These are phyloP conservation scores for Datura wrightii DNA, from an alignment of 257 asterid species.

Conservation along the genomic window DNA sequence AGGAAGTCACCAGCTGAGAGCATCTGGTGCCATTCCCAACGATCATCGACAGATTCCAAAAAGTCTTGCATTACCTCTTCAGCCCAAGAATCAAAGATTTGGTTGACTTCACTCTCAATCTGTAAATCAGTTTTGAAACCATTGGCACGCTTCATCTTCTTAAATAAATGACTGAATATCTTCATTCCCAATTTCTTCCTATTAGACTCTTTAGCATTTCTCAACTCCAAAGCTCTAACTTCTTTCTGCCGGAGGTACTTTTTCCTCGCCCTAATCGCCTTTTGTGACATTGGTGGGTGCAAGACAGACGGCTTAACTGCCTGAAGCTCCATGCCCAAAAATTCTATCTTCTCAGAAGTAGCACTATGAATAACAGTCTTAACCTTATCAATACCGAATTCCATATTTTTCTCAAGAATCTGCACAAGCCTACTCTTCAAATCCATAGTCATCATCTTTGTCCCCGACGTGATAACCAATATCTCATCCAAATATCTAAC, in stretches of 20 bases:
- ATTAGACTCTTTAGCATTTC: slow-evolving; percentile 77
- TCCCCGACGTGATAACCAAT: slow-evolving; percentile 74
- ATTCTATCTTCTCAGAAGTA: slow-evolving; percentile 79
- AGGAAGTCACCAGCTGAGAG: slow-evolving; percentile 83
- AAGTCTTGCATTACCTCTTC: slow-evolving; percentile 71
- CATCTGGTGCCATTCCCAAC: slow-evolving; percentile 78
- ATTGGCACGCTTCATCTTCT: slow-evolving; percentile 64
- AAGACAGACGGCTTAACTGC: slow-evolving; percentile 86
- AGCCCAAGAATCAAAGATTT: slow-evolving; percentile 73
- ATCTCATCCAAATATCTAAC: slow-evolving; percentile 89
- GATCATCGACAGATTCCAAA: slow-evolving; percentile 68
- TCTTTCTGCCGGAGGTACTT: slow-evolving; percentile 88
- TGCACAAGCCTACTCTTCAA: slow-evolving; percentile 62
- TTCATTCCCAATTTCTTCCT: slow-evolving; percentile 85
- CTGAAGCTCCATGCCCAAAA: slow-evolving; percentile 95
- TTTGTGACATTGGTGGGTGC: slow-evolving; percentile 69
- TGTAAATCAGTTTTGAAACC: slow-evolving; percentile 60
- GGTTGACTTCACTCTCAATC: slow-evolving; percentile 68
- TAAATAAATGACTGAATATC: slow-evolving; percentile 60
- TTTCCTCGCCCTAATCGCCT: slow-evolving; percentile 86
- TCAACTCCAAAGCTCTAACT: slow-evolving; percentile 72
- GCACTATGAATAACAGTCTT: slow-evolving; percentile 81
- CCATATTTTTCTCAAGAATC: slow-evolving; percentile 58
- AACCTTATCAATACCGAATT: slow-evolving; percentile 60
- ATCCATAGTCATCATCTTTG: slow-evolving; percentile 68